A percentile compares a stretch with the other conserved stretches of the same genome.
These are phyloP conservation scores for Plantago rigida DNA, from an alignment of 305 asterid genomes.

Conservation along the genomic window DNA sequence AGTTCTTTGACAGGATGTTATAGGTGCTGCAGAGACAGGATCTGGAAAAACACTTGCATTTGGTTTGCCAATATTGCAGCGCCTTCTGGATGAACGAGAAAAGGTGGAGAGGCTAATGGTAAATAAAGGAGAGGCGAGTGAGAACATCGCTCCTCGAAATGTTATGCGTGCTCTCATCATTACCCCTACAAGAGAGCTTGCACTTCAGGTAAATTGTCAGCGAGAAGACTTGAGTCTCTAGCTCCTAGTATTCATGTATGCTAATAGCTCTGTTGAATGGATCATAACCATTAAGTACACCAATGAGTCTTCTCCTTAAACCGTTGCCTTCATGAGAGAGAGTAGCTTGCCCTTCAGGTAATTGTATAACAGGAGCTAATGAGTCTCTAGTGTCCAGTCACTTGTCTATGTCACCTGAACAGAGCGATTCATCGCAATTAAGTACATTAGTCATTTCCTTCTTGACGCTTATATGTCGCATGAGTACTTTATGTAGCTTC, in stretches of 20 bases:
- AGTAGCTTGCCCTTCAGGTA: no score
- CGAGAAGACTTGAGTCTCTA: conserved; percentile 8
- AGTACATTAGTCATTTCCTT: no score
- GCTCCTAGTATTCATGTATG: not conserved
- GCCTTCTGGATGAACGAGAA: conserved; percentile 84
- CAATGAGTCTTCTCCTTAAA: no score
- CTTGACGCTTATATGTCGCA: no score
- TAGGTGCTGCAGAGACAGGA: conserved; percentile 99
- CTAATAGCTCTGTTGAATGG: not conserved
- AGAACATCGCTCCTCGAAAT: conserved; percentile 47
- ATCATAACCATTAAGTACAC: no score
- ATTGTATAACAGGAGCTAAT: no score
- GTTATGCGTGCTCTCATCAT: conserved; percentile 76
- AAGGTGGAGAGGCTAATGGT: conserved; percentile 50
- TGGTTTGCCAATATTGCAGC: conserved; percentile 90
- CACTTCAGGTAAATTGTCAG: conserved; percentile 62
- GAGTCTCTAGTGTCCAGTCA: no score
- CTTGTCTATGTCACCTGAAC: no score
- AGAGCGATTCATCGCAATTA: no score
- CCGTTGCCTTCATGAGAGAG: no score
- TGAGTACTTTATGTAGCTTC: not conserved
- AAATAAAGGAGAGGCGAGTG: conserved; percentile 50
- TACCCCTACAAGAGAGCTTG: conserved; percentile 99
- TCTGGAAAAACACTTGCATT: conserved; percentile 98
- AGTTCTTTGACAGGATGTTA: conserved; percentile 65